These are phyloP conservation scores for Rhodocollybia butyracea DNA, from an alignment of 768 basidiomycete genomes.

Conservation along the genomic window DNA sequence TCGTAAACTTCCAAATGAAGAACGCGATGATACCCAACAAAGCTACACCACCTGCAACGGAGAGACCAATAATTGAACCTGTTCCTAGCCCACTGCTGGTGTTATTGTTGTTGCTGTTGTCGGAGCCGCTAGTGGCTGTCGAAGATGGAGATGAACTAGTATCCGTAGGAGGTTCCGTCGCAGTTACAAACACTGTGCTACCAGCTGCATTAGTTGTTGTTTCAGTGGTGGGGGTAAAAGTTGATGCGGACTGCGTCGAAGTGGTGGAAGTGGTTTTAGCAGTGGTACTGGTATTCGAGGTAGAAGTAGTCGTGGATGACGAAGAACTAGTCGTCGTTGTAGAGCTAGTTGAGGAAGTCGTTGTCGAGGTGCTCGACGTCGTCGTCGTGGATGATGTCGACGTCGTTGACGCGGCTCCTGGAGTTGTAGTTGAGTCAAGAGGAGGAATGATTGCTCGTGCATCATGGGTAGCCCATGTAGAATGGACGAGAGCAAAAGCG, in stretches of 20 bases:
- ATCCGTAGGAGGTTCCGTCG: conserved; percentile 12
- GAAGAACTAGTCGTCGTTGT: not conserved
- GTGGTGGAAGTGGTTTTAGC: conserved; percentile 6
- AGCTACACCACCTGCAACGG: conserved; percentile 78
- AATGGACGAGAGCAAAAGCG: conserved; percentile 6
- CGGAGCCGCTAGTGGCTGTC: conserved; percentile 21
- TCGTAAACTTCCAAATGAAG: conserved; percentile 83
- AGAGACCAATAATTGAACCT: conserved; percentile 76
- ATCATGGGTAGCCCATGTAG: not conserved
- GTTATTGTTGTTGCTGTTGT: conserved; percentile 14
- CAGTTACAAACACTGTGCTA: conserved; percentile 20
- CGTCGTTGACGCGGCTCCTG: not conserved
- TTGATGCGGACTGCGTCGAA: conserved; percentile 3
- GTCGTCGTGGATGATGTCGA: conserved; percentile 2
- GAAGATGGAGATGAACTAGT: conserved; percentile 23
- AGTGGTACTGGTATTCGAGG: not conserved
- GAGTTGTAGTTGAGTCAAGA: conserved; percentile 7
- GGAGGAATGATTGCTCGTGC: not conserved
- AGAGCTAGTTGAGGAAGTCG: not conserved
- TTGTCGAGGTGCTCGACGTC: not conserved
- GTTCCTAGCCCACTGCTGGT: conserved; percentile 46
- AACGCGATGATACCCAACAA: conserved; percentile 69
- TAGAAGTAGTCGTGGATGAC: not conserved
- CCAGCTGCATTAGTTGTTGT: conserved; percentile 29
- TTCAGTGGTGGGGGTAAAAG: too few species aligned